Conservation (phyloP, 192 early-diverging fungal genomes). For the Backusella westeae region DNA sequence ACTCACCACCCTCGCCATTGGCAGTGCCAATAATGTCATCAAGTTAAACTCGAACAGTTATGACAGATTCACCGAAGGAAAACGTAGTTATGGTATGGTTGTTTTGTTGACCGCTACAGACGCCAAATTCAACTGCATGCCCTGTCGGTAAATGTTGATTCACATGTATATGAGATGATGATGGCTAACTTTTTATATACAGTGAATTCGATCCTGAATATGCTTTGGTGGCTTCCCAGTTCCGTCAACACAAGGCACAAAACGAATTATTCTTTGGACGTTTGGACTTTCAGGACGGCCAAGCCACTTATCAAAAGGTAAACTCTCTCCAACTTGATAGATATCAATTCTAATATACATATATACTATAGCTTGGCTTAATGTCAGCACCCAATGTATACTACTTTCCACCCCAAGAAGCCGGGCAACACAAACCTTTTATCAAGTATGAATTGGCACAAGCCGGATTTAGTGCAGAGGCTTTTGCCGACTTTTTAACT, state of each 20-base stretch:
- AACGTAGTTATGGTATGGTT: constrained; percentile 65
- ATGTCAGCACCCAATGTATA: constrained; percentile 62
- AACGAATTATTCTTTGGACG: constrained; percentile 58
- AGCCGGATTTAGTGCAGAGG: constrained; percentile 62
- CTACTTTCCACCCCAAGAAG: constrained; percentile 66
- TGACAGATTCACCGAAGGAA: constrained; percentile 52
- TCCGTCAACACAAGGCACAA: constrained; percentile 31
- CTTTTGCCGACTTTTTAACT: constrained; percentile 56
- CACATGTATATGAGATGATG: not conserved
- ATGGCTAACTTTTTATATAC: not conserved
- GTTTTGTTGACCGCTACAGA: constrained; percentile 70
- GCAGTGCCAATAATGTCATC: constrained; percentile 40
- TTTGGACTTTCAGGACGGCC: constrained; percentile 65
- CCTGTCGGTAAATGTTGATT: constrained; percentile 57
- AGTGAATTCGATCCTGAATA: constrained; percentile 73
- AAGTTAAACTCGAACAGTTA: constrained; percentile 56
- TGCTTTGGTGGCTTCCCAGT: constrained; percentile 54
- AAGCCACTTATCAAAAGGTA: constrained; percentile 63
- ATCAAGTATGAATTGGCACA: constrained; percentile 59
- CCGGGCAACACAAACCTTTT: constrained; percentile 35
- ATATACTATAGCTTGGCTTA: constrained; percentile 42
- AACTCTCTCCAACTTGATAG: not conserved
- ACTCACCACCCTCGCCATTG: constrained; percentile 14
- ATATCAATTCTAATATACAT: not conserved
- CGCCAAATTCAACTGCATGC: constrained; percentile 57